Evolutionary conservation across 108 stramenopile genomes (phyloP).

Genomic region (Skeletonema grethae): DNA sequence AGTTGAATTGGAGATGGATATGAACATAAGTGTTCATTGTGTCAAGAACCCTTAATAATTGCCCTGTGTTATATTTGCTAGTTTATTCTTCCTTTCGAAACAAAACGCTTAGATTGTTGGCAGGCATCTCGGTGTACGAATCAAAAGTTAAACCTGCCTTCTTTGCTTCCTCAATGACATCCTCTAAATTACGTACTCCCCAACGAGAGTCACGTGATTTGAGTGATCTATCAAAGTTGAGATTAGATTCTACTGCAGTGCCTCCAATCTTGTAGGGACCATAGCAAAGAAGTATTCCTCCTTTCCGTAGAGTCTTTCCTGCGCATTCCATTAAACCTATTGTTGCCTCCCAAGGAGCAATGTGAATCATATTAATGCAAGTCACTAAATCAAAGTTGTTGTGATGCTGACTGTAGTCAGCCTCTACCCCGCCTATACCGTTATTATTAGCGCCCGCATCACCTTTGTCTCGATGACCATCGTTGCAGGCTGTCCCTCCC

Average conservation of each 20-base stretch:
- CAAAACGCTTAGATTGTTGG: slow-evolving; percentile 79
- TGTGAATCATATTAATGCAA: slow-evolving; percentile 90
- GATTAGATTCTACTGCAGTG: slow-evolving; percentile 74
- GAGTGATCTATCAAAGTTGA: slow-evolving; percentile 73
- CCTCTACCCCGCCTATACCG: neutral
- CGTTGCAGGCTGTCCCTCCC: slow-evolving; percentile 23
- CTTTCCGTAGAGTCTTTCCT: slow-evolving; percentile 37
- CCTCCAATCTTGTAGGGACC: slow-evolving; percentile 78
- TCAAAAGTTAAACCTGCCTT: slow-evolving; percentile 55
- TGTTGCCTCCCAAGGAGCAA: slow-evolving; percentile 84
- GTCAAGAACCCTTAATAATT: too few species aligned
- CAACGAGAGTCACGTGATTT: slow-evolving; percentile 55
- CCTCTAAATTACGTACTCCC: slow-evolving; percentile 78
- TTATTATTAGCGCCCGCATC: slow-evolving; percentile 10
- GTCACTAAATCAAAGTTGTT: slow-evolving; percentile 60
- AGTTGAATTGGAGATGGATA: neutral
- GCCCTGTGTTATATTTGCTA: neutral
- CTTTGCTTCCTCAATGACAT: slow-evolving; percentile 62
- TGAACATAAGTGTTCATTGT: neutral
- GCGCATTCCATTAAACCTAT: slow-evolving; percentile 74
- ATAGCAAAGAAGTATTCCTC: slow-evolving; percentile 71
- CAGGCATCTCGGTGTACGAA: slow-evolving; percentile 80
- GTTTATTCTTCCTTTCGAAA: slow-evolving; percentile 48
- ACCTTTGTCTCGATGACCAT: slow-evolving; percentile 22
- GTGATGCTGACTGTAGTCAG: slow-evolving; percentile 4